phyloP scores from a whole-genome alignment of 495 filamentous ascomycete species.

The Niebla homalea region DNA sequence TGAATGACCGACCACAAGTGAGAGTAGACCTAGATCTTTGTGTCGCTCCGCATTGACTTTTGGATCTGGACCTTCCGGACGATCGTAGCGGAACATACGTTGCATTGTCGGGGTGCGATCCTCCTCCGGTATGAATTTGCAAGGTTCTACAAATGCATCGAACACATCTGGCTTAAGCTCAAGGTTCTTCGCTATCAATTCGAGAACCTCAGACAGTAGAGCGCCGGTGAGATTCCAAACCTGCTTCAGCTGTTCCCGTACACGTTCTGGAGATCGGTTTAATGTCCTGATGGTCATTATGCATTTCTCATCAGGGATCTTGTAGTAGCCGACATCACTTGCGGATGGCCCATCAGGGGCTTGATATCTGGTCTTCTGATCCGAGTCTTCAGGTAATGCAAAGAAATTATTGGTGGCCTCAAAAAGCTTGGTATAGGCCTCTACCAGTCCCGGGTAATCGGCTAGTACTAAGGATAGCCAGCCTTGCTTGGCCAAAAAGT shows the following conservation, averaged over 20 bases:
- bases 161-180: conserved; percentile 2
- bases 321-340: conserved; percentile 14
- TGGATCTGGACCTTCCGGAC: conserved; percentile 1
- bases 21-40: conserved; percentile 13
- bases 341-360: conserved; percentile 10
- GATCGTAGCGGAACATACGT: conserved; percentile 15
- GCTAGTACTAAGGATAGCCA: conserved; percentile 11
- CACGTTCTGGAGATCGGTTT: background rate
- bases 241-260: background rate
- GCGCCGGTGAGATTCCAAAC: conserved; percentile 12
- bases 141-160: conserved; percentile 7
- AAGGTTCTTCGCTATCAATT: conserved; percentile 5
- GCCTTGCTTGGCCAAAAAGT: conserved; percentile 12
- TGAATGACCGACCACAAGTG: conserved; percentile 13
- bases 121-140: background rate
- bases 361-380: conserved; percentile 8
- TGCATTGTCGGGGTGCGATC: conserved; percentile 9
- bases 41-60: conserved; percentile 14
- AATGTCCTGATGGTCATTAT: conserved; percentile 12
- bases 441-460: conserved; percentile 10
- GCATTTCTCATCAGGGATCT: conserved; percentile 11
- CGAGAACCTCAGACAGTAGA: background rate
- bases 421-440: conserved; percentile 12
- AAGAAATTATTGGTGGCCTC: conserved; percentile 7
- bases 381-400: conserved; percentile 6